A percentile compares a stretch with the other conserved stretches of the same genome.
phyloP scores from a whole-genome alignment of 352 stramenopile species.

The Plasmopara muralis region DNA sequence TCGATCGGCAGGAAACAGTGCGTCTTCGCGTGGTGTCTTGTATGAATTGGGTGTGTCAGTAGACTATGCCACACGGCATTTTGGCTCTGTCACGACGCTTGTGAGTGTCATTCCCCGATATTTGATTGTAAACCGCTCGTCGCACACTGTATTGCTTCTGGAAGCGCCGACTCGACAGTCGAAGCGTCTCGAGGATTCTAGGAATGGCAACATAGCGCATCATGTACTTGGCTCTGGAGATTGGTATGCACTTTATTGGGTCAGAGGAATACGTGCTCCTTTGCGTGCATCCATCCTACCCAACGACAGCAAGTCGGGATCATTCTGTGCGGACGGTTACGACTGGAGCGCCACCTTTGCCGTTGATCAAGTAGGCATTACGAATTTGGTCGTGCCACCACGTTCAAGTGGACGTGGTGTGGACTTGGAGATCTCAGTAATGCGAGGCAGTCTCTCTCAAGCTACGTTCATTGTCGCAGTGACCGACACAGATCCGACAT shows the following conservation, averaged over 20 bases:
- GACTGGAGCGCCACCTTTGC: constrained; percentile 59
- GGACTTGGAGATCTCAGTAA: constrained; percentile 52
- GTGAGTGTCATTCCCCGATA: constrained; percentile 82
- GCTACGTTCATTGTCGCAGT: constrained; percentile 67
- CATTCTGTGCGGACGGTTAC: constrained; percentile 35
- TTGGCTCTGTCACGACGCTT: constrained; percentile 75
- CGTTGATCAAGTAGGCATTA: constrained; percentile 40
- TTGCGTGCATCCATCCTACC: constrained; percentile 55
- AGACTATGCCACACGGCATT: constrained; percentile 77
- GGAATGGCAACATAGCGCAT: constrained; percentile 45
- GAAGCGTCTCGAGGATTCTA: constrained; percentile 20
- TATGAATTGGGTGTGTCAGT: constrained; percentile 80
- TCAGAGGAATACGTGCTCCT: constrained; percentile 38
- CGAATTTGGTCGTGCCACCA: constrained; percentile 45
- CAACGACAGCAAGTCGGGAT: constrained; percentile 15
- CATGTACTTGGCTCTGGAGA: constrained; percentile 69
- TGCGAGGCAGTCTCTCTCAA: constrained; percentile 68
- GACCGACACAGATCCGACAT: constrained; percentile 26
- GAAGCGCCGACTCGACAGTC: constrained; percentile 32
- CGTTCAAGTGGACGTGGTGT: constrained; percentile 23
- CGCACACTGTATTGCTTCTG: constrained; percentile 59
- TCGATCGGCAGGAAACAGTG: constrained; percentile 23
- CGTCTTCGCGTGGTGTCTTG: constrained; percentile 32
- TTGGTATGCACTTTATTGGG: constrained; percentile 76
- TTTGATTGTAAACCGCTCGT: constrained; percentile 59